These are phyloP conservation scores for Albatrellus sp. DNA, from an alignment of 1,284 basidiomycete species.

Conservation along the genomic window DNA sequence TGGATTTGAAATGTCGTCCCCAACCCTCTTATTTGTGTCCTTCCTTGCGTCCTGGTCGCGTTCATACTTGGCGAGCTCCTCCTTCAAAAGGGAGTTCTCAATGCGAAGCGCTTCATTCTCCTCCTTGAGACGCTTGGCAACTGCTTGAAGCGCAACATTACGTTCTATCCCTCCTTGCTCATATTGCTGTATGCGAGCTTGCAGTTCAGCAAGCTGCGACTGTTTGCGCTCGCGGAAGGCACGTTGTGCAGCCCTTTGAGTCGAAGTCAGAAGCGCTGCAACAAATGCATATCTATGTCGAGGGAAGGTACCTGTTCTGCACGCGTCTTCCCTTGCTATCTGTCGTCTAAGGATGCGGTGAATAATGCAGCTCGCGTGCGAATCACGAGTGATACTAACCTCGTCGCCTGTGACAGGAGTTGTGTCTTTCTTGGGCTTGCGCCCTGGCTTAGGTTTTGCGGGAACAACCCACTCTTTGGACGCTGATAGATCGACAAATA, in stretches of 20 bases:
- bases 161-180: slow-evolving; percentile 87
- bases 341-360: slow-evolving; percentile 15
- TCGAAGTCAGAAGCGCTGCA: slow-evolving; percentile 6
- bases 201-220: slow-evolving; percentile 81
- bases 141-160: slow-evolving; percentile 75
- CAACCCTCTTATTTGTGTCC: slow-evolving; percentile 40
- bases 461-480: slow-evolving; percentile 88
- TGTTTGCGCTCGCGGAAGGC: slow-evolving; percentile 88
- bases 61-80: slow-evolving; percentile 43
- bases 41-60: slow-evolving; percentile 24
- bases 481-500: slow-evolving; percentile 28
- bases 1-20: slow-evolving; percentile 31
- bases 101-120: slow-evolving; percentile 68
- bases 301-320: slow-evolving; percentile 53
- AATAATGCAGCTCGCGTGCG: background rate
- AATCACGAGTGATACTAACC: slow-evolving; percentile 5
- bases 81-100: slow-evolving; percentile 51
- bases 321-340: slow-evolving; percentile 56
- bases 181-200: slow-evolving; percentile 76
- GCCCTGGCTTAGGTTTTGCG: slow-evolving; percentile 79
- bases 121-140: slow-evolving; percentile 79
- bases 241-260: slow-evolving; percentile 71
- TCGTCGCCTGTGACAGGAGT: slow-evolving; percentile 21
- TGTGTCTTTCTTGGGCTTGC: slow-evolving; percentile 74
- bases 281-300: background rate